Base-by-base conservation (phyloP, 2,329 filamentous ascomycete species). In the Pseudogymnoascus sp. region DNA sequence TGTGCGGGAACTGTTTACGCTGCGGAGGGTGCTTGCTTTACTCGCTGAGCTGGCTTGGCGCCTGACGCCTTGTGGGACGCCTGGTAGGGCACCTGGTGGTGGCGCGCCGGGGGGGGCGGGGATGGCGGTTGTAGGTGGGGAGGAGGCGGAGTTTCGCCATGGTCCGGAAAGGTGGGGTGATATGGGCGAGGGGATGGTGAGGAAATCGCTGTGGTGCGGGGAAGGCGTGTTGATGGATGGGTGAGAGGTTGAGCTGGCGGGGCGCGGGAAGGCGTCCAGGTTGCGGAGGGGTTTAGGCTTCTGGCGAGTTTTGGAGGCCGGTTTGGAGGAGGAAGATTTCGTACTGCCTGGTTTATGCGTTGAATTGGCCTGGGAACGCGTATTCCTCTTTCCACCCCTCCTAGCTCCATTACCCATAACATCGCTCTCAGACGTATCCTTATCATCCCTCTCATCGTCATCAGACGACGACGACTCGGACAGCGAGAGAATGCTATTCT, bases 401-500 rank as follows among this genome's bases (percentile, higher is more conserved):
- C 45, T 2, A 8, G 21, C 29, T 5, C 45, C 29, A 8, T 39
- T 39, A 1, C 36, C 36, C 36, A 39, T 39, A 0, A 18, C 36
- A 6, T 39, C 36, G 45, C 45, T 27, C 10, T 27, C 45, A 8
- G 21, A 52, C 6, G 21, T 52, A 6, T 52, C 45, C 5, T 52
- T 27, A 5, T 31, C 29, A 3, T 27, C 21, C 7, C 45, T 12
- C 1, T n/a, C 45, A 7, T 52, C 45, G 18, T 52, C 21, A 5
- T 52, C 45, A 8, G 21, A 27, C 1, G 21, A 27, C 5, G 45
- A 52, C 9, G 21, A 27, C 10, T 27, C 21, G n/a, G 70, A 72
- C 18, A 72, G 63, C 27, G 71, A 72, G 18, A 73, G 59, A 8
- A 73, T 68, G 42, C 71, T 73, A 25, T 68, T 69, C 21, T 71